Conservation (phyloP, 176 grass and related monocot species). For the Puya raimondii region DNA sequence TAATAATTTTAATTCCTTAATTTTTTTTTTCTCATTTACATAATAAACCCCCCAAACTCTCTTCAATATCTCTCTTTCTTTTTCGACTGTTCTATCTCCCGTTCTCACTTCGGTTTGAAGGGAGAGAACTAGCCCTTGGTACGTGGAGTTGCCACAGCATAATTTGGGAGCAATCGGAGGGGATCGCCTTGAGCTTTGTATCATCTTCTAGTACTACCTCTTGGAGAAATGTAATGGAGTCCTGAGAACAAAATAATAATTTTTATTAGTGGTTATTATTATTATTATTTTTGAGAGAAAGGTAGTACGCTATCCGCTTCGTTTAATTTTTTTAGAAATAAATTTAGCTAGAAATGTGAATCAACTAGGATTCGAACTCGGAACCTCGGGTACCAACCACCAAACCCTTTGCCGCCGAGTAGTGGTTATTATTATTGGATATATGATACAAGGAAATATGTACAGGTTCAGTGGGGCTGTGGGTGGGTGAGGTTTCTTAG, state of each 20-base stretch:
- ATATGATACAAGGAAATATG: not conserved
- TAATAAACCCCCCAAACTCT: constrained; percentile 13
- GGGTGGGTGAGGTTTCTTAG: not conserved
- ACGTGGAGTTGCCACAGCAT: constrained; percentile 76
- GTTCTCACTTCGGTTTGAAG: not conserved
- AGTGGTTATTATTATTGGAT: not conserved
- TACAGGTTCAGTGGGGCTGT: no score
- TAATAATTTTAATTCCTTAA: constrained; percentile 5
- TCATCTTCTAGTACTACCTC: constrained; percentile 77
- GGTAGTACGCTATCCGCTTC: no score
- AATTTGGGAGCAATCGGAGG: constrained; percentile 70
- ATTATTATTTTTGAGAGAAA: no score
- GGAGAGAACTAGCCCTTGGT: constrained; percentile 20
- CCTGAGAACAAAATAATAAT: constrained; percentile 31
- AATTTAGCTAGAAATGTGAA: no score
- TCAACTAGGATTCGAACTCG: no score
- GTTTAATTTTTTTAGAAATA: no score
- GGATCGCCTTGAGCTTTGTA: constrained; percentile 71
- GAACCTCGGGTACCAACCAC: no score
- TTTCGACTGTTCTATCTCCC: constrained; percentile 2
- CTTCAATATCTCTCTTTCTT: constrained; percentile 20
- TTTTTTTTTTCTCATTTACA: constrained; percentile 48
- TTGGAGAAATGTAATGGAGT: constrained; percentile 89
- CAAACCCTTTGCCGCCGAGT: no score
- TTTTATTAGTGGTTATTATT: not conserved